A percentile compares a stretch with the other conserved stretches of the same genome.
Evolutionary conservation across 805 yeast genomes (phyloP).

Genomic region (Ogataea zsoltii): DNA sequence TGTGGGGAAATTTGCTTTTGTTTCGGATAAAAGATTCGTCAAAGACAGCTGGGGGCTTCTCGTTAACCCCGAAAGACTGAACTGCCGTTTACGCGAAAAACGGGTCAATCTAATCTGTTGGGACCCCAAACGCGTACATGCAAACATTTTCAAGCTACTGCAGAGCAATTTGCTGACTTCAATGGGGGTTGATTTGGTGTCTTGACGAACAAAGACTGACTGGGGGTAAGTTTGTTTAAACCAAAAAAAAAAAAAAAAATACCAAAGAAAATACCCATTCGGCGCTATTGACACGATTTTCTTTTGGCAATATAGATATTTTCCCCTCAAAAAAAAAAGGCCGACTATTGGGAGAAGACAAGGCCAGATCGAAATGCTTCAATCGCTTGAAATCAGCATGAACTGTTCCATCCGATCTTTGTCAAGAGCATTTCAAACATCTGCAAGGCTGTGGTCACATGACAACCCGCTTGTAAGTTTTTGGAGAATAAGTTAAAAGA

Average conservation of each 20-base stretch:
- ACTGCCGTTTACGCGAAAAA: neutral
- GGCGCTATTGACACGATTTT: neutral
- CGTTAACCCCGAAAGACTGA: constrained; percentile 1
- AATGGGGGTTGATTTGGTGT: no score
- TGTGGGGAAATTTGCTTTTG: constrained; percentile 15
- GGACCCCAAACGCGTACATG: neutral
- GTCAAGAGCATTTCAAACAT: constrained; percentile 7
- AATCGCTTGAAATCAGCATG: no score
- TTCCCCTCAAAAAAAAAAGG: neutral
- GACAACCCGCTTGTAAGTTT: constrained; percentile 56
- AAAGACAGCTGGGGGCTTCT: neutral
- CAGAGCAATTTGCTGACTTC: neutral
- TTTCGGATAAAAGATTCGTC: constrained; percentile 12
- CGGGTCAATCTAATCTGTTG: neutral
- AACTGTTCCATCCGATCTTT: no score
- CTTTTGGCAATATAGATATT: neutral
- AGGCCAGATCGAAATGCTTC: no score
- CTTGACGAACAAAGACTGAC: no score
- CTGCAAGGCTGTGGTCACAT: constrained; percentile 30
- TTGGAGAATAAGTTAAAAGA: neutral
- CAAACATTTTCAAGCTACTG: neutral
- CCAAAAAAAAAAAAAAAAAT: constrained; percentile 1
- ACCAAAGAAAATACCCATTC: neutral
- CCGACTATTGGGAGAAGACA: neutral
- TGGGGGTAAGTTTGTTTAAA: neutral